These are phyloP conservation scores for Lichenothelia convexa DNA, from an alignment of 495 filamentous ascomycete genomes.

Conservation along the genomic window DNA sequence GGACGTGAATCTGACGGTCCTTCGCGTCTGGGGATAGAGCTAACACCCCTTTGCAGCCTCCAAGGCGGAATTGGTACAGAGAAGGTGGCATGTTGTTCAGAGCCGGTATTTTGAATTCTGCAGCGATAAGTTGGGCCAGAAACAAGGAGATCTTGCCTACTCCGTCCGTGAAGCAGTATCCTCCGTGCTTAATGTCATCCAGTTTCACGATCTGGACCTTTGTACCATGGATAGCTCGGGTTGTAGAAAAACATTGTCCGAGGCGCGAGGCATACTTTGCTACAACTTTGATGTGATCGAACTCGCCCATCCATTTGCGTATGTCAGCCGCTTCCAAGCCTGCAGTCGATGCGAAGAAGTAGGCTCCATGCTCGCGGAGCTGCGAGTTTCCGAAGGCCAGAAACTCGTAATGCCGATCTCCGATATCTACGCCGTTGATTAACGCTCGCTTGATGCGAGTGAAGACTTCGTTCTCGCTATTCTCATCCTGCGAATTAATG, in stretches of 20 bases:
- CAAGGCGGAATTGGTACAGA: conserved; percentile 78
- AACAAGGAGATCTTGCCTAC: conserved; percentile 79
- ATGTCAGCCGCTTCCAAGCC: conserved; percentile 51
- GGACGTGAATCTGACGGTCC: conserved; percentile 38
- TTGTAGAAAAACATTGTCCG: conserved; percentile 93
- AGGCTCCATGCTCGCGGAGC: conserved; percentile 80
- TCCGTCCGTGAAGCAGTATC: conserved; percentile 69
- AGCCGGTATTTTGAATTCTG: conserved; percentile 39
- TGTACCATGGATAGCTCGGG: conserved; percentile 40
- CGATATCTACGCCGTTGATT: conserved; percentile 63
- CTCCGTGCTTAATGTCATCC: conserved; percentile 46
- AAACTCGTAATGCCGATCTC: conserved; percentile 67
- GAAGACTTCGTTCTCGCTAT: conserved; percentile 51
- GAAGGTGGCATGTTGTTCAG: conserved; percentile 39
- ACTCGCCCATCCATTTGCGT: conserved; percentile 79
- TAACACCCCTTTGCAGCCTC: conserved; percentile 81
- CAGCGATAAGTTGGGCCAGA: conserved; percentile 48
- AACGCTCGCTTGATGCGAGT: conserved; percentile 53
- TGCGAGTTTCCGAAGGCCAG: conserved; percentile 93
- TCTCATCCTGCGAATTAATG: conserved; percentile 36
- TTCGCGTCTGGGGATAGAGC: conserved; percentile 44
- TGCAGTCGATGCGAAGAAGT: conserved; percentile 56
- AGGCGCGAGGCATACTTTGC: conserved; percentile 76
- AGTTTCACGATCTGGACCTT: conserved; percentile 30
- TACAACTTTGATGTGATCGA: conserved; percentile 54